These are phyloP conservation scores for Sherardia arvensis DNA, from an alignment of 257 asterid genomes.

Conservation along the genomic window DNA sequence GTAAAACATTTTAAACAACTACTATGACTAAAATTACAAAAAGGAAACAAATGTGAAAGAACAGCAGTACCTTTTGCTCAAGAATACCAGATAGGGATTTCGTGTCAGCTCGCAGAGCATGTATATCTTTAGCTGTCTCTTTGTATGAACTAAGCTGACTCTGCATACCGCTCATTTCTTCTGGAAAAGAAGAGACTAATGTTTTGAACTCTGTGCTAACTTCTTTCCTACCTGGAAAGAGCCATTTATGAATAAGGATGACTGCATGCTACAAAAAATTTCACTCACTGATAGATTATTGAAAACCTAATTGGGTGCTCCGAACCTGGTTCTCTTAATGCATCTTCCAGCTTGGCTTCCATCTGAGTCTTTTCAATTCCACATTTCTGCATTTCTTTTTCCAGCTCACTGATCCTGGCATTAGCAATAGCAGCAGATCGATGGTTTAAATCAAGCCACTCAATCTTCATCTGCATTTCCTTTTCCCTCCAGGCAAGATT, in stretches of 20 bases:
- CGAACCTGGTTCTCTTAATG: conserved; percentile 75
- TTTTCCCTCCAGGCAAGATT: conserved; percentile 80
- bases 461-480: conserved; percentile 68
- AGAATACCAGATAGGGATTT: conserved; percentile 56
- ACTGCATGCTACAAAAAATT: background rate
- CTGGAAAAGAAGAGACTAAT: conserved; percentile 82
- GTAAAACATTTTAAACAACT: background rate
- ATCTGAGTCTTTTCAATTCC: conserved; percentile 41
- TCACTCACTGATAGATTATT: background rate
- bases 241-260: background rate
- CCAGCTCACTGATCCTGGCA: conserved; percentile 67
- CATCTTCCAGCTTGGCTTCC: conserved; percentile 60
- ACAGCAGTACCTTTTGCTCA: conserved; percentile 50
- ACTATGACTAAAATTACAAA: background rate
- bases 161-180: conserved; percentile 87
- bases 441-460: conserved; percentile 62
- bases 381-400: conserved; percentile 53
- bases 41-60: background rate
- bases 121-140: conserved; percentile 69
- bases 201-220: conserved; percentile 71
- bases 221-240: conserved; percentile 75
- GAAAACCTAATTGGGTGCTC: conserved; percentile 5
- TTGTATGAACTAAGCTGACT: conserved; percentile 68
- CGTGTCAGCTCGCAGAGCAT: conserved; percentile 68
- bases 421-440: conserved; percentile 60